These are phyloP conservation scores for Rosellinia necatrix DNA, from an alignment of 2,329 filamentous ascomycete species.

Conservation along the genomic window DNA sequence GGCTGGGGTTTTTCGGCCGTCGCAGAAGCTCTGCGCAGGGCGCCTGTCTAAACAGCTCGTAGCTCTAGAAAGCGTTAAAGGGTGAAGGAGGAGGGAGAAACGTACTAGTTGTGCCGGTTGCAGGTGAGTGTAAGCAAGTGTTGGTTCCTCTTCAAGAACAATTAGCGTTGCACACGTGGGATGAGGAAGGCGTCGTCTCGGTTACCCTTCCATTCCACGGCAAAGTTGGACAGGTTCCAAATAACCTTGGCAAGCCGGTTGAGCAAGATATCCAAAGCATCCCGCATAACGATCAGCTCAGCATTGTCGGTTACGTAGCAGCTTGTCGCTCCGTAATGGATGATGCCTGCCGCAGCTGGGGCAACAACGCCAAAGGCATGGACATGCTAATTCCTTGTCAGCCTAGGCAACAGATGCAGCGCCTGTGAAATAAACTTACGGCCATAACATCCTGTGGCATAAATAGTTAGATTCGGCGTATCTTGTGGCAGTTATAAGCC, in stretches of 20 bases:
- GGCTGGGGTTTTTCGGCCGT: too few species aligned
- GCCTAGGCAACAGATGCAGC: not conserved
- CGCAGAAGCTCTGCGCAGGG: too few species aligned
- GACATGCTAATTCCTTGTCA: constrained; percentile 55
- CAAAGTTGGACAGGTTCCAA: constrained; percentile 73
- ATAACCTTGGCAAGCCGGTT: constrained; percentile 81
- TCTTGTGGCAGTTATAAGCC: not conserved
- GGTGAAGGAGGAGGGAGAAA: not conserved
- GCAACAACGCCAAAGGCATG: constrained; percentile 70
- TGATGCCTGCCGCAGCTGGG: constrained; percentile 66
- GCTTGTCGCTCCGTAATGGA: constrained; percentile 68
- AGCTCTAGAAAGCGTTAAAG: not conserved
- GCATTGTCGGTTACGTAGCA: constrained; percentile 65
- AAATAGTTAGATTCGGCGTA: constrained; percentile 23
- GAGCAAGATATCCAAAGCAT: constrained; percentile 75
- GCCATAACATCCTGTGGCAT: constrained; percentile 58
- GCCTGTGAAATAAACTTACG: constrained; percentile 45
- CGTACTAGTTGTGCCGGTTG: constrained; percentile 26
- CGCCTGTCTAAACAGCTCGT: too few species aligned
- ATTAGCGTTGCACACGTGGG: not conserved
- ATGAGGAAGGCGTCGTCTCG: not conserved
- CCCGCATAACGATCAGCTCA: constrained; percentile 76
- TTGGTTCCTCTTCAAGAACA: constrained; percentile 54
- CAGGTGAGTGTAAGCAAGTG: constrained; percentile 71
- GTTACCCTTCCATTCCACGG: constrained; percentile 59